These are phyloP conservation scores for Gonium pectorale DNA, from an alignment of 139 green algal species.

Conservation along the genomic window DNA sequence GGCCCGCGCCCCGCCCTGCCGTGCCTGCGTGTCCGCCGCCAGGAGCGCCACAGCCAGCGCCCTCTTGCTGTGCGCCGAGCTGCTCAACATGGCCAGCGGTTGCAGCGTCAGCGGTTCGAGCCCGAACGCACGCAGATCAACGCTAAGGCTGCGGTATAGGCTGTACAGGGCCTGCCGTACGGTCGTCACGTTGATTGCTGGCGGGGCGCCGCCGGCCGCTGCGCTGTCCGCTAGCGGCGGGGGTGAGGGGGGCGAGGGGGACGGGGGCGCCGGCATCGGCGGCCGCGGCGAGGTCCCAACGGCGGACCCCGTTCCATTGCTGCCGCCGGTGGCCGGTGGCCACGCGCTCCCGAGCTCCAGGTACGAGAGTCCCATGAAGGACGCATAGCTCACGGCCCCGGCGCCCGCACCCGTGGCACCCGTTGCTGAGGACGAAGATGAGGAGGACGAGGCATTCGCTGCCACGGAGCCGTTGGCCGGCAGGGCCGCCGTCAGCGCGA, in stretches of 20 bases:
- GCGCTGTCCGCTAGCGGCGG: too few relatives aligned
- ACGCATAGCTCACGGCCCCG: background rate
- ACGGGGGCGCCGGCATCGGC: background rate
- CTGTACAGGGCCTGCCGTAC: background rate
- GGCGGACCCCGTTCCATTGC: too few relatives aligned
- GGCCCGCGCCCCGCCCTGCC: too few relatives aligned
- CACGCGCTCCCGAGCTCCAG: background rate
- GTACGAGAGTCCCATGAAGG: slow-evolving; percentile 2
- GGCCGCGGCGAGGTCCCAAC: background rate
- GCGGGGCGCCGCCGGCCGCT: background rate
- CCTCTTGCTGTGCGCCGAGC: background rate
- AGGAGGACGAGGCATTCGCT: too few relatives aligned
- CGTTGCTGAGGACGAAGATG: too few relatives aligned
- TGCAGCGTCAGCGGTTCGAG: slow-evolving; percentile 13
- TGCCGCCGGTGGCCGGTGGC: background rate
- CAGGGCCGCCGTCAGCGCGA: background rate
- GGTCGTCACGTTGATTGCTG: background rate
- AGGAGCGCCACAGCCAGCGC: slow-evolving; percentile 16
- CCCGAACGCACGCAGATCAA: background rate
- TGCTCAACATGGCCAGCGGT: slow-evolving; percentile 3
- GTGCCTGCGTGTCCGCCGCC: background rate
- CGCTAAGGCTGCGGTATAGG: slow-evolving; percentile 8
- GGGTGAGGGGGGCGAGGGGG: background rate
- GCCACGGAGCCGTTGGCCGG: background rate
- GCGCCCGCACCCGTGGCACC: background rate